Evolutionary conservation across 2,329 filamentous ascomycete species (phyloP).

Genomic region (Calonectria hawksworthii): DNA sequence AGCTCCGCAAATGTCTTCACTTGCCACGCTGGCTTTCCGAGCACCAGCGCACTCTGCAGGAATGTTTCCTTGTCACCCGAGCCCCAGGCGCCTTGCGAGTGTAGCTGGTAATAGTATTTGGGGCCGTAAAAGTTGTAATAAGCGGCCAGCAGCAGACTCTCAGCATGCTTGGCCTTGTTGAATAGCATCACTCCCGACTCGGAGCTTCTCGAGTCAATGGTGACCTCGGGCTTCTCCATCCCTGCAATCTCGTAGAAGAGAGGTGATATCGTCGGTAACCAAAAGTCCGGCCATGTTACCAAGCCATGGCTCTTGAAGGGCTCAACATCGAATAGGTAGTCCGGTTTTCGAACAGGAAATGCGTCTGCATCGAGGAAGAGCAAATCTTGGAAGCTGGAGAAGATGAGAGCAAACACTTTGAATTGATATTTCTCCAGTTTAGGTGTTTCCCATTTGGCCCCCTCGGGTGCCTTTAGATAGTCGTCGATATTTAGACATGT

Average conservation of each 20-base stretch:
- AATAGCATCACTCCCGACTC: slow-evolving; percentile 43
- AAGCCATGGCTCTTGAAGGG: slow-evolving; percentile 36
- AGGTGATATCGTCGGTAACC: slow-evolving; percentile 42
- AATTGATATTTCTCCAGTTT: slow-evolving; percentile 37
- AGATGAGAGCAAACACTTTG: slow-evolving; percentile 39
- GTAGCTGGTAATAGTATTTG: slow-evolving; percentile 42
- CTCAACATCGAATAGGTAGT: slow-evolving; percentile 35
- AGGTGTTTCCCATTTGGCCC: slow-evolving; percentile 9
- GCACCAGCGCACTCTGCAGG: slow-evolving; percentile 35
- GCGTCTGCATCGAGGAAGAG: slow-evolving; percentile 43
- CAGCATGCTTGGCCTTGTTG: slow-evolving; percentile 36
- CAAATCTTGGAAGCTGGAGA: slow-evolving; percentile 42
- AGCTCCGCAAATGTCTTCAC: slow-evolving; percentile 30
- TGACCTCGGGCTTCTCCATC: slow-evolving; percentile 29
- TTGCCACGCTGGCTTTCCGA: slow-evolving; percentile 39
- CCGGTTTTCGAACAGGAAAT: slow-evolving; percentile 38
- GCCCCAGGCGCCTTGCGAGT: slow-evolving; percentile 44
- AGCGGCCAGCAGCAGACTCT: slow-evolving; percentile 38
- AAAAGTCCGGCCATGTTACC: slow-evolving; percentile 45
- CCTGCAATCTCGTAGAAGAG: slow-evolving; percentile 41
- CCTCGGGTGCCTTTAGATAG: slow-evolving; percentile 28
- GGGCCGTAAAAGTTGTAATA: slow-evolving; percentile 45
- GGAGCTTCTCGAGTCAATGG: slow-evolving; percentile 35
- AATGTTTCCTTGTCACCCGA: slow-evolving; percentile 45
- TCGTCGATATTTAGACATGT: slow-evolving; percentile 42